These are phyloP conservation scores for Excoecaria cochinchinensis DNA, from an alignment of 345 rosid genomes.

Conservation along the genomic window DNA sequence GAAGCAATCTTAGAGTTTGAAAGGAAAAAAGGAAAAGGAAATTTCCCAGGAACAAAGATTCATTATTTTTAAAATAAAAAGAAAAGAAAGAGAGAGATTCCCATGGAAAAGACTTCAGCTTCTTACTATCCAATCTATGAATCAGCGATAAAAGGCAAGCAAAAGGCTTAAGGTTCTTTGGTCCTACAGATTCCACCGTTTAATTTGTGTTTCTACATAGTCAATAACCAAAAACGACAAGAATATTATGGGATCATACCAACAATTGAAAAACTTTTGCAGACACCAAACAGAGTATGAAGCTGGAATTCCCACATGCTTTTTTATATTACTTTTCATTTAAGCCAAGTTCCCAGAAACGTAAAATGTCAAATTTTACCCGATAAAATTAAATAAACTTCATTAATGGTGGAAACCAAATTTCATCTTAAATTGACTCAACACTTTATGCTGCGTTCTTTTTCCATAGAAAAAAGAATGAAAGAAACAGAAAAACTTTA, in stretches of 20 bases:
- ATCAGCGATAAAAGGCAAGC: not conserved
- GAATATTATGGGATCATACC: slow-evolving; percentile 26
- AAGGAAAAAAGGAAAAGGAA: not conserved
- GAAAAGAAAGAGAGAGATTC: slow-evolving; percentile 4
- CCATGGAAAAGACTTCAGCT: slow-evolving; percentile 4
- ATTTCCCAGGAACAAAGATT: not conserved
- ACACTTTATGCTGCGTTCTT: not conserved
- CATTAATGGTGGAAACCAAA: not conserved
- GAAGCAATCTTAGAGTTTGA: not conserved
- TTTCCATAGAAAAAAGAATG: not conserved
- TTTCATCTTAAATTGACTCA: too few relatives aligned
- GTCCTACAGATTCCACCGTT: not conserved
- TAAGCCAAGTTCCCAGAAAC: not conserved
- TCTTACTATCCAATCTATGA: slow-evolving; percentile 3
- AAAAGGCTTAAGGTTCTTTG: slow-evolving; percentile 2
- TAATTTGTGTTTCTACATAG: not conserved
- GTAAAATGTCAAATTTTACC: not conserved
- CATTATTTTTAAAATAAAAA: not conserved
- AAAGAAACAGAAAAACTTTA: not conserved
- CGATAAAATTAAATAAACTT: not conserved
- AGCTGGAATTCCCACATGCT: too few relatives aligned
- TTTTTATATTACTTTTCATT: not conserved
- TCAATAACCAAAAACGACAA: slow-evolving; percentile 19
- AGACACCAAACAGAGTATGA: slow-evolving; percentile 12
- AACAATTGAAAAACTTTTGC: not conserved